Conservation (phyloP, 2,329 filamentous ascomycete species). For the Trichoderma sp. region DNA sequence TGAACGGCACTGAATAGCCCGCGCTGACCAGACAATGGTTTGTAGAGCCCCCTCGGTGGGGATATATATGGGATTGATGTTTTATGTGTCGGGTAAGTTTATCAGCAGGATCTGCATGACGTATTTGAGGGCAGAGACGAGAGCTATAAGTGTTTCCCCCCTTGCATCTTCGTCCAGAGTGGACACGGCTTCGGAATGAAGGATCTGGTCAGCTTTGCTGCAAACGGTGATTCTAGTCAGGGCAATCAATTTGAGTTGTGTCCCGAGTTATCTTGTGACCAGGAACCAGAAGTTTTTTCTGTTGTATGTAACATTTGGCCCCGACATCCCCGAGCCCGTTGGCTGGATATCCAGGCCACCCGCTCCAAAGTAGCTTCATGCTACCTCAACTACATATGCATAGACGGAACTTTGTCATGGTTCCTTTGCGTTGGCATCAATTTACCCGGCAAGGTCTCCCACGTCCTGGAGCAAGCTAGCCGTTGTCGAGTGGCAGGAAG, state of each 20-base stretch:
- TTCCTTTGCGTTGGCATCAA: neutral
- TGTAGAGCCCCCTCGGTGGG: neutral
- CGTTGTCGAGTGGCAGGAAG: neutral
- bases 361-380: neutral
- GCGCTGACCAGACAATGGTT: neutral
- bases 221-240: neutral
- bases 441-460: slow-evolving; percentile 12
- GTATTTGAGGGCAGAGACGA: neutral
- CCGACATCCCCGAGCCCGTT: neutral
- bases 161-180: neutral
- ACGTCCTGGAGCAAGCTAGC: neutral
- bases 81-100: slow-evolving; percentile 6
- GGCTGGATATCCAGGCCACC: neutral
- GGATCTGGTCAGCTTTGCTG: neutral
- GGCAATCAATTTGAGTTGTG: slow-evolving; percentile 8
- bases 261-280: neutral
- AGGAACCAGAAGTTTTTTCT: neutral
- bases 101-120: neutral
- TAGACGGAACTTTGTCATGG: slow-evolving; percentile 5
- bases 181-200: neutral
- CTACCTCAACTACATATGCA: neutral
- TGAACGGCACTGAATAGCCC: neutral
- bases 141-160: neutral
- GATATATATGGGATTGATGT: neutral
- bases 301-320: neutral